Conservation (phyloP, 2,329 filamentous ascomycete species). For the Colletotrichum sp. region DNA sequence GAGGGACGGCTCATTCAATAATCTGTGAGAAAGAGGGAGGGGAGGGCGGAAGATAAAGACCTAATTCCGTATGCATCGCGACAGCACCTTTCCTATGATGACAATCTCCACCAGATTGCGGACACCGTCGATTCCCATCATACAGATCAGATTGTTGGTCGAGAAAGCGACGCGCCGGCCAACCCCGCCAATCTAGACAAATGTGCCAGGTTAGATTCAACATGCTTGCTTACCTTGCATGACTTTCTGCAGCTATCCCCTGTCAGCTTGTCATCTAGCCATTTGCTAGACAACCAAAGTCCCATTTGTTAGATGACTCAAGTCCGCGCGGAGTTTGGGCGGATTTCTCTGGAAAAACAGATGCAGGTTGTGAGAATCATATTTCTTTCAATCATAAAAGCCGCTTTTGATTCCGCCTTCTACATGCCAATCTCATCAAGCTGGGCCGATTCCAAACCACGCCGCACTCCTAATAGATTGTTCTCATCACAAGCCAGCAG, state of each 20-base stretch:
- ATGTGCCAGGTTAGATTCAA: not conserved
- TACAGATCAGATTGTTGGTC: not conserved
- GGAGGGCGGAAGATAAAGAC: not conserved
- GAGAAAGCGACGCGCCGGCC: not conserved
- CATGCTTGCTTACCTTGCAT: not conserved
- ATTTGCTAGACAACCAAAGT: not conserved
- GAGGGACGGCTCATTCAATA: not conserved
- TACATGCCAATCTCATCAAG: not conserved
- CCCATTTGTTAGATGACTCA: not conserved
- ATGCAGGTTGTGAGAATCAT: not conserved
- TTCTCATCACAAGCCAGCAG: conserved; percentile 34
- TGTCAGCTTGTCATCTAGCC: not conserved
- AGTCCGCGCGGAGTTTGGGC: not conserved
- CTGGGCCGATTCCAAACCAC: not conserved
- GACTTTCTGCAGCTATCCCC: not conserved
- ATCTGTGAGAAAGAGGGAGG: not conserved
- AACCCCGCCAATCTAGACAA: not conserved
- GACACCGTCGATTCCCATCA: not conserved
- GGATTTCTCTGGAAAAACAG: not conserved
- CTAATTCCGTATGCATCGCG: not conserved
- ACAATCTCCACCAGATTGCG: not conserved
- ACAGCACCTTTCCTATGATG: not conserved
- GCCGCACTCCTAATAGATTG: not conserved
- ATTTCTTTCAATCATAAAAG: not conserved
- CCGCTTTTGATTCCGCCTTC: not conserved